Base-by-base conservation (phyloP, 1,284 basidiomycete genomes). In the Trametes sp. region DNA sequence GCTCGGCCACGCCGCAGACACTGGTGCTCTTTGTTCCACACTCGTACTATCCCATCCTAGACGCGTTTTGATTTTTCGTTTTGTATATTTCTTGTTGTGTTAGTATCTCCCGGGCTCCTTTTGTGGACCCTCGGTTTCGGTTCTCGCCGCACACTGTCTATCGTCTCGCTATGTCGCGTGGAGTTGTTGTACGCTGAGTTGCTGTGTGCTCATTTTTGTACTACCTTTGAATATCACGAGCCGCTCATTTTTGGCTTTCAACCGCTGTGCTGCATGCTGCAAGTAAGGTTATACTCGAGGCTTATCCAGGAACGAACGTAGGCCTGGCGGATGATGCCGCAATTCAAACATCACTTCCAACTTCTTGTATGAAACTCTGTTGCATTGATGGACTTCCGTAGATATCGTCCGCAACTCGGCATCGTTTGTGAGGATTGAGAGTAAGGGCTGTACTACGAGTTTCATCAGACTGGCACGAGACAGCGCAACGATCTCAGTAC, bases 11-110 rank as follows among this genome's bases (percentile, higher is more conserved):
- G 28, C 21, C 49, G 24, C 50, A 21, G 16, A 41, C 38, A 14
- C 48, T 53, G 14, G n/a, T 10, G 10, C 21, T 14, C 26, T 19
- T 38, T 13, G 13, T 29, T 16, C 14, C 44, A 26, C 24, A 38
- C 35, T 38, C 35, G 51, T 53, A 49, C 48, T 49, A 49, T 49
- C 48, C 28, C 42, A 42, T 23, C 42, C 24, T 36, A 57, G 36
- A 29, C 28, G 16, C 35, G 21, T 6, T 36, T 23, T 48, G 38
- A n/a, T 44, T 23, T n/a, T n/a, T 19, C 10, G n/a, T 41, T 33
- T 38, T 49, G 45, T 49, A 49, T 29, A 49, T 57, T 33, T 26
- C 24, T 13, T 41, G 44, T 44, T 13, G 9, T 52, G 10, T 38
- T 49, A 26, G 7, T 49, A n/a, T 33, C 31, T 33, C 33, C 3